Evolutionary conservation across 352 stramenopile genomes (phyloP), one percentile per base, ranked within the genome.

Genomic region (Pythium aquatile): DNA sequence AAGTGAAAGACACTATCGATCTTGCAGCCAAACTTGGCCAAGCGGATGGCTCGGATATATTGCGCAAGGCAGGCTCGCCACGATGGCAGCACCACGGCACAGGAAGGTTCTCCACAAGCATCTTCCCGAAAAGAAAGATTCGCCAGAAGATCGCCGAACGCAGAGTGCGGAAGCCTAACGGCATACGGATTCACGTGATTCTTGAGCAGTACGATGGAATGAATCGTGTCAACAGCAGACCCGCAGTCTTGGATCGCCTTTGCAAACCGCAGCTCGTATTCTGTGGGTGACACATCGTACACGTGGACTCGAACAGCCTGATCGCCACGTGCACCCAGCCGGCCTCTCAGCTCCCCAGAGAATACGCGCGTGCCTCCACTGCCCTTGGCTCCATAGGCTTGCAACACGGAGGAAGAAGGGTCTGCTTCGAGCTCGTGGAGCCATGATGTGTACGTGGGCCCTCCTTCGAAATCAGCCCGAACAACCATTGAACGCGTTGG

Each of bases 131-230:
- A 54, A 20, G 60, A 55, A 7, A 75, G 69, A 47, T 57, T 82
- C 44, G 47, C 29, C 30, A 75, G n/a, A 17, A 90, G 58, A 46
- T 87, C 78, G 3, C 68, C 56, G 54, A 82, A 87, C 14, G 69
- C 79, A 0, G 76, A 79, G 0, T 66, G 37, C 5, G 81, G 79
- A 33, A 90, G 65, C 26, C 56, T 60, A 11, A 86, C 63, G 11
- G 47, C 48, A 48, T 87, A 87, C 13, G 81, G 78, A 61, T 86
- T 90, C 17, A 90, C 61, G 3, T 68, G 28, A 4, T 58, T 61
- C 54, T 90, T 90, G n/a, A 70, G 26, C 13, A 90, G 33, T 7
- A 69, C 20, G 68, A 35, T 20, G 3, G 35, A 17, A 10, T 13
- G 17, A 49, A 5, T 30, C 29, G 20, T 5, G n/a, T 6, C n/a